These are phyloP conservation scores for Xylaria intraflava DNA, from an alignment of 495 filamentous ascomycete species.

Conservation along the genomic window DNA sequence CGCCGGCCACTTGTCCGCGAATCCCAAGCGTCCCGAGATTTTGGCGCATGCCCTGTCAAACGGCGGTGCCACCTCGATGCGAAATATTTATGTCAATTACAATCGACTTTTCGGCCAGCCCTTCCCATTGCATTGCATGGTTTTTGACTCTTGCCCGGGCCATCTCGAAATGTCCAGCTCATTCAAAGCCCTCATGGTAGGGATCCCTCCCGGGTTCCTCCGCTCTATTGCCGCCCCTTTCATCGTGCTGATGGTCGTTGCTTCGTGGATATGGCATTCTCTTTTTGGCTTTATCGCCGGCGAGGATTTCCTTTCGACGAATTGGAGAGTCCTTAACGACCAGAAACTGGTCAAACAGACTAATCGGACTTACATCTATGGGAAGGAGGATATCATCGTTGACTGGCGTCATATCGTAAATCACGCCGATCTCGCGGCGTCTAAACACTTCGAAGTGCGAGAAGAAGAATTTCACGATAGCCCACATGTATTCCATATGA, in stretches of 20 bases:
- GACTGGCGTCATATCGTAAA: conserved; percentile 33
- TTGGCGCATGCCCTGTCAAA: conserved; percentile 41
- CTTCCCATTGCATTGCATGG: conserved; percentile 27
- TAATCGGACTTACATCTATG: conserved; percentile 38
- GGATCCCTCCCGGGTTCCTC: conserved; percentile 12
- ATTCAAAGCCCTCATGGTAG: conserved; percentile 23
- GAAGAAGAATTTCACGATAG: conserved; percentile 32
- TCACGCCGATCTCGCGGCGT: conserved; percentile 30
- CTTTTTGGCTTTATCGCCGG: conserved; percentile 18
- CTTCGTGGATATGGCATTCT: conserved; percentile 25
- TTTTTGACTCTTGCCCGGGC: conserved; percentile 40
- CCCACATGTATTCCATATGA: conserved; percentile 38
- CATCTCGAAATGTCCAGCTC: conserved; percentile 20
- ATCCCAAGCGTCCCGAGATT: conserved; percentile 25
- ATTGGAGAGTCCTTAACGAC: conserved; percentile 28
- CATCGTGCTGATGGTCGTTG: conserved; percentile 20
- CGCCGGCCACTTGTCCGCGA: conserved; percentile 14
- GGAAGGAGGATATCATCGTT: conserved; percentile 34
- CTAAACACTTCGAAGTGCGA: conserved; percentile 26
- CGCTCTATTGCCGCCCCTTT: conserved; percentile 22
- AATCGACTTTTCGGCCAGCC: conserved; percentile 11
- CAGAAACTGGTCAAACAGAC: conserved; percentile 24
- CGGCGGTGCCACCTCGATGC: conserved; percentile 32
- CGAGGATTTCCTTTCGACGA: conserved; percentile 22
- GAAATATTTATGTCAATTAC: conserved; percentile 19